phyloP scores from a whole-genome alignment of 306 rosid genomes.

The Quercus gilva region DNA sequence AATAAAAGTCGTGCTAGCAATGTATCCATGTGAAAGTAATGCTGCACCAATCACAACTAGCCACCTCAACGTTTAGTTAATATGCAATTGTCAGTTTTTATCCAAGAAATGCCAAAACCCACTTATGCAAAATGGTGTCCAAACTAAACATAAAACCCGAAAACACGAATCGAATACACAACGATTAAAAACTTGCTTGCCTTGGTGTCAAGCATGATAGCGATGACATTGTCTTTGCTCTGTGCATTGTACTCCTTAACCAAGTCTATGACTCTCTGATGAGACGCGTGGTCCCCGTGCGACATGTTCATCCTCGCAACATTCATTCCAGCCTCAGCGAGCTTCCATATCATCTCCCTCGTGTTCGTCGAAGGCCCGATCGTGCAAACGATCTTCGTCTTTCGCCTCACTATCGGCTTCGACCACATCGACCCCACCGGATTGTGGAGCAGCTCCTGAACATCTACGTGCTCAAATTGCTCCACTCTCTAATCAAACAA shows the following conservation, averaged over 20 bases:
- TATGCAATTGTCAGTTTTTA: background rate
- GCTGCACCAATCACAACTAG: too few species aligned
- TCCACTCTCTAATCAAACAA: slow-evolving; percentile 44
- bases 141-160: background rate
- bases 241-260: slow-evolving; percentile 91
- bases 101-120: background rate
- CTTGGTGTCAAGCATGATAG: slow-evolving; percentile 98
- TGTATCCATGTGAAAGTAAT: too few species aligned
- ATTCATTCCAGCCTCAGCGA: slow-evolving; percentile 97
- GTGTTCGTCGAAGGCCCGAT: slow-evolving; percentile 96
- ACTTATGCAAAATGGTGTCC: background rate
- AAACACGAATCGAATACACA: background rate
- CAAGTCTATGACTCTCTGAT: slow-evolving; percentile 90
- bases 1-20: too few species aligned
- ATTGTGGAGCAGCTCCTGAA: slow-evolving; percentile 52
- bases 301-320: slow-evolving; percentile 98
- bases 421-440: slow-evolving; percentile 73
- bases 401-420: slow-evolving; percentile 74
- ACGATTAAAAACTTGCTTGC: slow-evolving; percentile 24
- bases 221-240: slow-evolving; percentile 66
- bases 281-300: slow-evolving; percentile 97
- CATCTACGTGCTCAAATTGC: slow-evolving; percentile 48
- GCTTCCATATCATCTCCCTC: slow-evolving; percentile 92
- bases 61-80: too few species aligned
- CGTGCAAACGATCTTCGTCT: slow-evolving; percentile 97